phyloP scores from a whole-genome alignment of 1,284 basidiomycete genomes.

The Rhodotorula sp. region DNA sequence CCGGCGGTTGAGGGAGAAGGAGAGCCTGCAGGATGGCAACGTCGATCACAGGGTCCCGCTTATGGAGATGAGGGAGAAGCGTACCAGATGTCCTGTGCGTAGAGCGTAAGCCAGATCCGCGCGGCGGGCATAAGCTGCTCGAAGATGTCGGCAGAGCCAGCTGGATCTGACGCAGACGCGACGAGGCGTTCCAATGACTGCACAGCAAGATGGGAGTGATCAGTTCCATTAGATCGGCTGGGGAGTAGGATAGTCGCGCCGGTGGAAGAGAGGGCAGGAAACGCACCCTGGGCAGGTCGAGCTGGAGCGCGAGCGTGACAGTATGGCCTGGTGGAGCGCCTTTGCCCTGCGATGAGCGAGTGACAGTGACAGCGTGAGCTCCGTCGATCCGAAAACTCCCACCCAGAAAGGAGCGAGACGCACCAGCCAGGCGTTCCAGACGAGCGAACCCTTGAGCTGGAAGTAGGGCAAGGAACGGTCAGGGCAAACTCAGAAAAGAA shows the following conservation, averaged over 20 bases:
- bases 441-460: slow-evolving; percentile 32
- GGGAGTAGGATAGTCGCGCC: too few relatives aligned
- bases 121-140: slow-evolving; percentile 30
- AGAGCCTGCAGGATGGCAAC: slow-evolving; percentile 9
- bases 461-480: too few relatives aligned
- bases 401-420: slow-evolving; percentile 7
- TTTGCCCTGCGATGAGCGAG: slow-evolving; percentile 7
- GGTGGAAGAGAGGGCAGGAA: neutral
- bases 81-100: slow-evolving; percentile 37
- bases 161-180: slow-evolving; percentile 14
- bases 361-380: neutral
- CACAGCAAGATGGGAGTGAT: too few relatives aligned
- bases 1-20: slow-evolving; percentile 34
- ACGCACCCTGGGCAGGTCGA: slow-evolving; percentile 32
- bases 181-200: slow-evolving; percentile 27
- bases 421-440: slow-evolving; percentile 35
- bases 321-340: slow-evolving; percentile 36
- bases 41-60: too few relatives aligned
- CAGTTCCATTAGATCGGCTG: too few relatives aligned
- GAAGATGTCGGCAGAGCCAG: slow-evolving; percentile 23
- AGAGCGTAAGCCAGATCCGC: slow-evolving; percentile 31
- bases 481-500: too few relatives aligned
- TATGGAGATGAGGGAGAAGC: neutral
- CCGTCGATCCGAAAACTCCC: too few relatives aligned
- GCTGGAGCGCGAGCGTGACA: slow-evolving; percentile 32